phyloP scores from a whole-genome alignment of 768 basidiomycete genomes.

The Trametes sanguinea region DNA sequence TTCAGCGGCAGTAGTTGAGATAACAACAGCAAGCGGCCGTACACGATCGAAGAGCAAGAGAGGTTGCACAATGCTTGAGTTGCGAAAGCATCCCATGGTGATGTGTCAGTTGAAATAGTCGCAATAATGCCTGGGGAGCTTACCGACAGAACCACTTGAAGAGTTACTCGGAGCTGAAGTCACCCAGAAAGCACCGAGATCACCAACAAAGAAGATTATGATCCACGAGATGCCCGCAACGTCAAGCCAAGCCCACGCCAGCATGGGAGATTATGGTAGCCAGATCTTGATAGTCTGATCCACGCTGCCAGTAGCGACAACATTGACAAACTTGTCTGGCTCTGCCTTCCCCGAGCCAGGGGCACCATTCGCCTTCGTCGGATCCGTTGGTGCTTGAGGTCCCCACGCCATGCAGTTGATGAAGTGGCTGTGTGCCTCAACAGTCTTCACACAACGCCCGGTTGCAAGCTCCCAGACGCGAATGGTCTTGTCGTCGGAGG shows the following conservation, averaged over 20 bases:
- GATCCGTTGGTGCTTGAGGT: slow-evolving; percentile 9
- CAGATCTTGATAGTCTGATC: slow-evolving; percentile 31
- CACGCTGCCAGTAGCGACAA: slow-evolving; percentile 27
- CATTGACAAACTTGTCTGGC: slow-evolving; percentile 54
- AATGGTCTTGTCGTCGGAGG: slow-evolving; percentile 60
- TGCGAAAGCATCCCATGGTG: too few species aligned
- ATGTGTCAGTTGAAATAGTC: neutral
- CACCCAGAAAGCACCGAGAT: slow-evolving; percentile 10
- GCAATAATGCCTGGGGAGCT: neutral
- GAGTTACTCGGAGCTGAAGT: slow-evolving; percentile 7
- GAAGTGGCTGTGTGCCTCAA: slow-evolving; percentile 47
- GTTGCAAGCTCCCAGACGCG: slow-evolving; percentile 58
- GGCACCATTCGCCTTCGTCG: slow-evolving; percentile 45
- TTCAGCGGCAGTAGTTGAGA: neutral
- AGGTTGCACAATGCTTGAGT: slow-evolving; percentile 13
- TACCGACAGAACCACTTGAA: slow-evolving; percentile 6
- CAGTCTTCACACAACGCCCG: slow-evolving; percentile 68
- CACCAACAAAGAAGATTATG: slow-evolving; percentile 1
- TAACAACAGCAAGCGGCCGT: slow-evolving; percentile 5
- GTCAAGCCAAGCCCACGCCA: slow-evolving; percentile 56
- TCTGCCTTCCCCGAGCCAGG: slow-evolving; percentile 44
- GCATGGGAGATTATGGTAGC: slow-evolving; percentile 24
- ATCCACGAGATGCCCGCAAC: slow-evolving; percentile 46
- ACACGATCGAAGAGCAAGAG: slow-evolving; percentile 18
- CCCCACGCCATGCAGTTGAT: slow-evolving; percentile 27